Evolutionary conservation across 2,329 filamentous ascomycete species (phyloP), one percentile per base, ranked within the genome.

Genomic region (Trichophyton rubrum): DNA sequence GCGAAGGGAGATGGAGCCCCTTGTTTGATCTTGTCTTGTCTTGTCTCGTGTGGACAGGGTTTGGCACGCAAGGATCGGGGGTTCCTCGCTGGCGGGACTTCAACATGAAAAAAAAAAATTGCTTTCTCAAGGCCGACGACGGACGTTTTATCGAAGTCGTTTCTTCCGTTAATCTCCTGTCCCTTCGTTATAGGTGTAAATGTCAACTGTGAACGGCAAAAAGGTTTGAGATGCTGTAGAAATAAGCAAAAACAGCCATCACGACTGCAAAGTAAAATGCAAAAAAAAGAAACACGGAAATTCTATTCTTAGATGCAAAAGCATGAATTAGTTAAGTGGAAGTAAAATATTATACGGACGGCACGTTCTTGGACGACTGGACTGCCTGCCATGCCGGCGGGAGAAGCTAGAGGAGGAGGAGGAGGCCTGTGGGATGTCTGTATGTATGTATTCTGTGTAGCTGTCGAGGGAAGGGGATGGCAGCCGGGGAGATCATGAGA

Each of bases 11-110:
- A 53, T n/a, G 40, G 40, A 43, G 40, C 49, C 49, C 49, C 49
- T 24, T 53, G 49, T 53, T 53, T 53, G 27, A 53, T n/a, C 49
- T 30, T 53, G 49, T 53, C 49, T 53, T 33, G 49, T 53, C 49
- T 53, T 13, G 49, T 22, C 49, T 53, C 49, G 49, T 53, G 49
- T 53, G 22, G 49, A 30, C 49, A 53, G 22, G 49, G 49, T 53
- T 53, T 53, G 22, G 17, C 9, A 22, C 49, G 3, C 49, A 53
- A 11, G 49, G 22, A 30, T 24, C 15, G 40, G 45, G 49, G 49
- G 22, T 30, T 53, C 49, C 49, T 30, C 6, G 49, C 9, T 13
- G 33, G 11, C 9, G 22, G 49, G 15, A 15, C 22, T 11, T 3
- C 22, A 53, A 8, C 22, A 30, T 13, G 24, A 30, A 22, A 33